Evolutionary conservation across 2,329 filamentous ascomycete genomes (phyloP).

Genomic region (Bipolaris cookei): DNA sequence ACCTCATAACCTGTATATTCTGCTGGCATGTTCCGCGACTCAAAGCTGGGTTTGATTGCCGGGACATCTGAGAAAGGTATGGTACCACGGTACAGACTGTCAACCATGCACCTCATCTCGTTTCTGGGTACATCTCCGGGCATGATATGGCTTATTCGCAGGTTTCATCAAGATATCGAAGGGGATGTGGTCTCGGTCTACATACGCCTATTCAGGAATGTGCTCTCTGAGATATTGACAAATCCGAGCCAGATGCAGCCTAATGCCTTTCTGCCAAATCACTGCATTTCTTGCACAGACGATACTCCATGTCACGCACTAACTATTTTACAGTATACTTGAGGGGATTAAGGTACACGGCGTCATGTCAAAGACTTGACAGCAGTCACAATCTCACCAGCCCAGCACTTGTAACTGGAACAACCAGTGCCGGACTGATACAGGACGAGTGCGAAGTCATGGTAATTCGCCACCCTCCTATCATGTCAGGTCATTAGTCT

Average conservation of each 20-base stretch:
- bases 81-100: conserved; percentile 3
- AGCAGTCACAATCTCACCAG: conserved; percentile 5
- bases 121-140: neutral
- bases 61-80: neutral
- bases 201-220: neutral
- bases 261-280: neutral
- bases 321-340: neutral
- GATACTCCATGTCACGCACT: neutral
- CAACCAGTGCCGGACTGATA: neutral
- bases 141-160: neutral
- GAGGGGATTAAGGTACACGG: conserved; percentile 3
- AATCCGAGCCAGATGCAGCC: neutral
- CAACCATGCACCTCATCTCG: neutral
- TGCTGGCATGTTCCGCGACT: neutral
- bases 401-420: conserved; percentile 6
- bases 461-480: neutral
- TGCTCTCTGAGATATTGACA: neutral
- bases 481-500: neutral
- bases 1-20: neutral
- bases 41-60: neutral
- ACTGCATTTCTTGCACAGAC: neutral
- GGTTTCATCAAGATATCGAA: neutral
- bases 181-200: neutral
- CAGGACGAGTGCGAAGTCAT: neutral
- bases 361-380: conserved; percentile 1